Percentiles rank a stretch among this genome's conserved stretches.
phyloP scores from a whole-genome alignment of 1,139 yeast species.

The Debaryomyces sp. region DNA sequence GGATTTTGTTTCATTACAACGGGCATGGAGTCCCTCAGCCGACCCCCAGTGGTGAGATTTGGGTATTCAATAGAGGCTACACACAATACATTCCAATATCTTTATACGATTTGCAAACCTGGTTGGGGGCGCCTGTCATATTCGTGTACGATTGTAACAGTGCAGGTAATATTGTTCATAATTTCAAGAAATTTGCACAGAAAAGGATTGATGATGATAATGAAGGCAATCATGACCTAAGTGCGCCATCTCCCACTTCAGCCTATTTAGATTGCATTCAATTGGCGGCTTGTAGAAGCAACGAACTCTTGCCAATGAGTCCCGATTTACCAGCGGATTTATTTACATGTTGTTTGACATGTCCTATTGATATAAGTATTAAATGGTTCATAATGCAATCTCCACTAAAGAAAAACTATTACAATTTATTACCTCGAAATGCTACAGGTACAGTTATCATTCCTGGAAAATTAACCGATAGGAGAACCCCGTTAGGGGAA shows the following conservation, averaged over 20 bases:
- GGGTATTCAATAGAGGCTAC: constrained; percentile 97
- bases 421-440: constrained; percentile 53
- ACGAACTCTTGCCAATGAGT: constrained; percentile 87
- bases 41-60: constrained; percentile 94
- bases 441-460: constrained; percentile 66
- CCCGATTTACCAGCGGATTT: constrained; percentile 96
- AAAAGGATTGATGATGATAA: constrained; percentile 88
- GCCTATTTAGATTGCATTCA: constrained; percentile 89
- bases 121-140: constrained; percentile 98
- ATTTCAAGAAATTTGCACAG: constrained; percentile 88
- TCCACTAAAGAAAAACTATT: constrained; percentile 66
- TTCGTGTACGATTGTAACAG: constrained; percentile 94
- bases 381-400: constrained; percentile 90
- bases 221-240: constrained; percentile 66
- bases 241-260: constrained; percentile 66
- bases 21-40: constrained; percentile 99
- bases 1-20: constrained; percentile 90
- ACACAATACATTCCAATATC: constrained; percentile 98
- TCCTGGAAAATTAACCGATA: constrained; percentile 89
- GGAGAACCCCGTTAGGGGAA: constrained; percentile 95
- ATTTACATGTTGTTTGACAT: constrained; percentile 91
- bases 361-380: constrained; percentile 93
- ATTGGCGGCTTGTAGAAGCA: constrained; percentile 87
- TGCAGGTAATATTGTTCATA: constrained; percentile 91
- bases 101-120: constrained; percentile 86